phyloP scores from a whole-genome alignment of 169 alveolate genomes.

The Theileria equi region DNA sequence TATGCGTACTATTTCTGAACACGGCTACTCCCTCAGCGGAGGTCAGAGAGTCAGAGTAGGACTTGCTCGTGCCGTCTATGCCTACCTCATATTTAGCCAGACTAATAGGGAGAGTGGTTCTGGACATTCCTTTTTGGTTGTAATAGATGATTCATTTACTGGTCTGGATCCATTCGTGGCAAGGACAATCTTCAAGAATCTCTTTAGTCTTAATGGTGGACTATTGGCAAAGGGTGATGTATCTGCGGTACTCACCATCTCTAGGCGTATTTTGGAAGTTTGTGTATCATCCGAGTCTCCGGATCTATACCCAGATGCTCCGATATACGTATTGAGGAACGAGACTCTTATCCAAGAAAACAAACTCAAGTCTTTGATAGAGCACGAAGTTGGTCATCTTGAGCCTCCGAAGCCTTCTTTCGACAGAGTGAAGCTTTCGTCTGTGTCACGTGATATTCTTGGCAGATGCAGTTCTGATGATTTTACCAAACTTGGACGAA shows the following conservation, averaged over 20 bases:
- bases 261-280: not conserved
- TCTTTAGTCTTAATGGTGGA: constrained; percentile 44
- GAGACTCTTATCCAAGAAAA: not conserved
- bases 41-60: constrained; percentile 90
- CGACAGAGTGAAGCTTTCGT: too few relatives aligned
- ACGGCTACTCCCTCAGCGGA: constrained; percentile 79
- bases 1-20: constrained; percentile 38
- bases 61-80: constrained; percentile 90
- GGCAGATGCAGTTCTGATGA: too few relatives aligned
- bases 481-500: constrained; percentile 11
- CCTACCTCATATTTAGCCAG: constrained; percentile 54
- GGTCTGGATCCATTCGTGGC: constrained; percentile 69
- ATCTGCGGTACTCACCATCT: constrained; percentile 24
- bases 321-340: not conserved
- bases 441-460: too few relatives aligned
- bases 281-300: not conserved
- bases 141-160: constrained; percentile 69
- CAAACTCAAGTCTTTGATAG: not conserved
- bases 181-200: constrained; percentile 62
- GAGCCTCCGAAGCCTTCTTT: too few relatives aligned
- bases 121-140: constrained; percentile 46
- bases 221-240: constrained; percentile 38
- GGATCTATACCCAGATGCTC: not conserved
- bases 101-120: constrained; percentile 23
- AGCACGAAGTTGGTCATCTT: too few relatives aligned